A percentile compares a stretch with the other conserved stretches of the same genome.
These are phyloP conservation scores for Selenicereus undatus DNA, from an alignment of 148 eudicot species.

Conservation along the genomic window DNA sequence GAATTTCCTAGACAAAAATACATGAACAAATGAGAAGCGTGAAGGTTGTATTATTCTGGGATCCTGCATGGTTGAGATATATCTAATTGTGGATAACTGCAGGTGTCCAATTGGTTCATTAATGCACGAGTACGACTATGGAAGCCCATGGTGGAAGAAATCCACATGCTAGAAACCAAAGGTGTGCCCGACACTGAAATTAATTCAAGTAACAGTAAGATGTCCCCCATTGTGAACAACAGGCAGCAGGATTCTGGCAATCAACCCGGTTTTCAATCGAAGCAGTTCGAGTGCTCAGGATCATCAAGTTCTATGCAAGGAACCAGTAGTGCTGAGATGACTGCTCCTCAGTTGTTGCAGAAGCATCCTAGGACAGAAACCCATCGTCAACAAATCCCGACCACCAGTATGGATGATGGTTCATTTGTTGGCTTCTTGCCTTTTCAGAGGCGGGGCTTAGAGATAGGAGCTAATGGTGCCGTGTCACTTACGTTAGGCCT, in stretches of 20 bases:
- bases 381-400: conserved; percentile 27
- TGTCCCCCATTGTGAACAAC: conserved; percentile 5
- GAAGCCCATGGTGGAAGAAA: conserved; percentile 84
- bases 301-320: conserved; percentile 19
- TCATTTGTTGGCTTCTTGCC: conserved; percentile 42
- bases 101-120: conserved; percentile 38
- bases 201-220: conserved; percentile 21
- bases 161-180: conserved; percentile 65
- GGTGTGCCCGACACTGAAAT: conserved; percentile 29
- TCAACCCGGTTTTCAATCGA: conserved; percentile 17
- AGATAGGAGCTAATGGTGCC: conserved; percentile 41
- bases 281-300: conserved; percentile 25
- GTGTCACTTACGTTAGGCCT: conserved; percentile 70
- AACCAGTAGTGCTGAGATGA: conserved; percentile 14
- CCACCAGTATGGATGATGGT: conserved; percentile 32
- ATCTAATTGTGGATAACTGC: not conserved
- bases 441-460: conserved; percentile 40
- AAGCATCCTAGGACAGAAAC: conserved; percentile 43
- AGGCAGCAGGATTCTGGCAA: conserved; percentile 16
- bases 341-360: conserved; percentile 30
- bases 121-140: conserved; percentile 71
- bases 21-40: not conserved
- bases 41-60: not conserved
- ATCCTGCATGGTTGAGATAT: not conserved
- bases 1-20: not conserved